Conservation (phyloP, 1,284 basidiomycete genomes). For the Cryptococcus sp. region DNA sequence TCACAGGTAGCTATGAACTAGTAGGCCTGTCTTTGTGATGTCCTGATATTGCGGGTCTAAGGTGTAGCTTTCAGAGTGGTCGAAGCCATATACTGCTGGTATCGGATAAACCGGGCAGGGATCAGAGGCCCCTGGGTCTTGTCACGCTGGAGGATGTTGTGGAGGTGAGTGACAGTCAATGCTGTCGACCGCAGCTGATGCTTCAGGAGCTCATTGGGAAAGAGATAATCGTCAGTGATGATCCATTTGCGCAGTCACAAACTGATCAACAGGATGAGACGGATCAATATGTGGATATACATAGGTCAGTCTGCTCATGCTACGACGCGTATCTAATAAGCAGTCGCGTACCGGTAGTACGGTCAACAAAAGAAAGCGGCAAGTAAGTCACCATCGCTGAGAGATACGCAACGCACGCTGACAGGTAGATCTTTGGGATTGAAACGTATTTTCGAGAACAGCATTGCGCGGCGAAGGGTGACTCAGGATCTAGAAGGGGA, state of each 20-base stretch:
- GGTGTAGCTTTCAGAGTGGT: slow-evolving; percentile 74
- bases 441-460: slow-evolving; percentile 38
- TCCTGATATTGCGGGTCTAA: no score
- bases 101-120: slow-evolving; percentile 67
- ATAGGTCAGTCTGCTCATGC: slow-evolving; percentile 20
- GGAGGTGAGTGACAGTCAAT: slow-evolving; percentile 41
- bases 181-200: neutral
- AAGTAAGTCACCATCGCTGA: neutral
- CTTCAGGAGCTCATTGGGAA: slow-evolving; percentile 40
- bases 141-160: slow-evolving; percentile 57
- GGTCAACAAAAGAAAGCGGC: slow-evolving; percentile 16
- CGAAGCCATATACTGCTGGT: slow-evolving; percentile 86
- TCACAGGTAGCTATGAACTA: slow-evolving; percentile 23
- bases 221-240: slow-evolving; percentile 38
- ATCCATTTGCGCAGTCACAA: neutral
- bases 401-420: no score
- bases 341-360: slow-evolving; percentile 33
- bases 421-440: slow-evolving; percentile 16
- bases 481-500: slow-evolving; percentile 9
- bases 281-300: slow-evolving; percentile 42
- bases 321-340: slow-evolving; percentile 1
- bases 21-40: slow-evolving; percentile 6
- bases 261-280: slow-evolving; percentile 37
- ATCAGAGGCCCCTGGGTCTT: slow-evolving; percentile 72
- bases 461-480: slow-evolving; percentile 25